Evolutionary conservation across 108 stramenopile genomes (phyloP).

Genomic region (Chaetoceros muelleri): DNA sequence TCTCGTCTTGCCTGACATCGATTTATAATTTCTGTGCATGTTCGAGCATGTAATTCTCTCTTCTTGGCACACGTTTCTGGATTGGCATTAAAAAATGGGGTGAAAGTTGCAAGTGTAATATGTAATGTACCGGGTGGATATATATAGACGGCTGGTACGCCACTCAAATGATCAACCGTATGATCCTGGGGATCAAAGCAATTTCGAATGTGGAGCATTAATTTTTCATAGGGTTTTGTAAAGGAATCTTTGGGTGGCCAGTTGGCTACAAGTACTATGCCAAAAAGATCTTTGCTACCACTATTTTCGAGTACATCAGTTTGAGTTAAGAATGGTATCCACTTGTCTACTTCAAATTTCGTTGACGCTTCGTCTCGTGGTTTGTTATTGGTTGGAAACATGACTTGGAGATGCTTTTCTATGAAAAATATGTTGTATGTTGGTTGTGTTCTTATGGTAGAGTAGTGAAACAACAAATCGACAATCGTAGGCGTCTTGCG

Average conservation of each 20-base stretch:
- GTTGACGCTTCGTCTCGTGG: slow-evolving; percentile 25
- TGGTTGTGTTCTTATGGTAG: no score
- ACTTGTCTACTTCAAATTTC: slow-evolving; percentile 16
- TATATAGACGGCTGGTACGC: slow-evolving; percentile 13
- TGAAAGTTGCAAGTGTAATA: slow-evolving; percentile 33
- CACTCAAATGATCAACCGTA: neutral
- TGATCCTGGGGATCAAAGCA: slow-evolving; percentile 21
- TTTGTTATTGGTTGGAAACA: no score
- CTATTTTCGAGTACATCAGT: neutral
- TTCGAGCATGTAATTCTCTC: slow-evolving; percentile 1
- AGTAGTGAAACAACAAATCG: no score
- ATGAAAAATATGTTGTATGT: no score
- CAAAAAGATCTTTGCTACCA: slow-evolving; percentile 23
- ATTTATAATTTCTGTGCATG: slow-evolving; percentile 8
- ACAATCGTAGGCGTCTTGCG: no score
- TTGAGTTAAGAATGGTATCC: slow-evolving; percentile 6
- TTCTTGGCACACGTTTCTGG: neutral
- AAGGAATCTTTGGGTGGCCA: slow-evolving; percentile 14
- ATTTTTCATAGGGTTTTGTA: slow-evolving; percentile 8
- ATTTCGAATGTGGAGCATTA: slow-evolving; percentile 13
- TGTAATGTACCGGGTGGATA: slow-evolving; percentile 24
- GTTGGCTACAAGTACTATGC: slow-evolving; percentile 24
- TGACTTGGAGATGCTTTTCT: no score
- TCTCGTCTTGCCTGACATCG: slow-evolving; percentile 11
- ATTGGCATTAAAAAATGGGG: no score